Base-by-base conservation (phyloP, 2,329 filamentous ascomycete species). In the Pseudofabraea citricarpa region DNA sequence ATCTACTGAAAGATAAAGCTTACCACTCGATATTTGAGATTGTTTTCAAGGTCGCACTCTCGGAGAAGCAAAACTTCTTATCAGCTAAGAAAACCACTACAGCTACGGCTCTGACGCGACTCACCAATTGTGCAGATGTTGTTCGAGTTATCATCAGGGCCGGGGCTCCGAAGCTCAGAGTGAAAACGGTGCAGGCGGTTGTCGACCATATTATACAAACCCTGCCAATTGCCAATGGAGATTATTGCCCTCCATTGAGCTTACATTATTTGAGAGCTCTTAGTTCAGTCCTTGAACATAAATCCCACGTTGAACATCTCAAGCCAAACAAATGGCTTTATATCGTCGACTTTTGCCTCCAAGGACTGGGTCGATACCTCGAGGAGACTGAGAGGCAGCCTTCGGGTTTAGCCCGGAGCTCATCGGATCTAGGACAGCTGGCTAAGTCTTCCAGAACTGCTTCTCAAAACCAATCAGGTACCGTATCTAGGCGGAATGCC, bases 11-110 rank as follows among this genome's bases (percentile, higher is more conserved):
- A 36, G 88, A 95, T 59, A 87, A 85, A 59, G 77, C 77, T n/a
- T 95, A 87, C 53, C 85, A 93, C 58, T 77, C 78, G 46, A 81
- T 96, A 33, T 87, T 88, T 55, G 89, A 96, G 57, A 77, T 79
- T 1, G 69, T 97, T 3, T 95, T 96, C 58, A 74, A 77, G 42
- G 83, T 75, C 58, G 76, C 76, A 1, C 62, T 83, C 15, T 64
- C 73, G 12, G 90, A 95, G 54, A 89, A 87, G 59, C 71, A 80
- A 8, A 61, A 65, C 15, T 85, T 79, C 51, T 73, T 77, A 44
- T 75, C 75, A 43, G 72, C 72, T 10, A 74, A 71, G 50, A 74
- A 73, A 41, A 72, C 66, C 10, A 67, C 72, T 20, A 73, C 70
- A 48, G 74, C 68, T 44, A 66, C 67, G 40, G 67, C 76, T 24